Percentiles rank a stretch among this genome's conserved stretches.
Conservation (phyloP, 2,329 filamentous ascomycete genomes). For the Aspergillus transmontanensis region DNA sequence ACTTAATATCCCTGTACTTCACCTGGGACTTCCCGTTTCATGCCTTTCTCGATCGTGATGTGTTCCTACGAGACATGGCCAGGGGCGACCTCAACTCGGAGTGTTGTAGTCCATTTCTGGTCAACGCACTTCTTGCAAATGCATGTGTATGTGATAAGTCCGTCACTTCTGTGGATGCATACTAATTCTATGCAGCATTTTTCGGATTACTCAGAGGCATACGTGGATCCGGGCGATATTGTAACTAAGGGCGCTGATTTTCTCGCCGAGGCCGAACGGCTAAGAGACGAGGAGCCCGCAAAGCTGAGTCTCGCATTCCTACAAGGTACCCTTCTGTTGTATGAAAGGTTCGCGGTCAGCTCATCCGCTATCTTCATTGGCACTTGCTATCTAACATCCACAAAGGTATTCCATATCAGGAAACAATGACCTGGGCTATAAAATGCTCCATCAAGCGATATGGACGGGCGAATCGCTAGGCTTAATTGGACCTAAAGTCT, state of each 20-base stretch:
- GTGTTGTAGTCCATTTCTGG: conserved; percentile 84
- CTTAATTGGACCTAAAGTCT: conserved; percentile 30
- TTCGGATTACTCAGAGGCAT: conserved; percentile 43
- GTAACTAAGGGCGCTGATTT: conserved; percentile 40
- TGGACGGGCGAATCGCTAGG: conserved; percentile 37
- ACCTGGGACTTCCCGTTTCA: conserved; percentile 92
- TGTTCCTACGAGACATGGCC: conserved; percentile 60
- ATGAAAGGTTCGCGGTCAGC: conserved; percentile 31
- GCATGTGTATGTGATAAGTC: conserved; percentile 37
- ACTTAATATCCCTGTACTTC: conserved; percentile 90
- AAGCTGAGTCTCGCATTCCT: conserved; percentile 33
- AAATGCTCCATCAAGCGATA: conserved; percentile 41
- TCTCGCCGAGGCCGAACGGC: conserved; percentile 39
- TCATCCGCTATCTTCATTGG: background rate
- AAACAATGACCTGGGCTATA: conserved; percentile 40
- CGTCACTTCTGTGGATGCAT: background rate
- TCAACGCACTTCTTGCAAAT: conserved; percentile 81
- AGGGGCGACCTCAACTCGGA: conserved; percentile 52
- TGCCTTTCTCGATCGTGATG: conserved; percentile 76
- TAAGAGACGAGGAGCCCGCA: conserved; percentile 24
- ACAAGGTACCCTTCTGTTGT: conserved; percentile 39
- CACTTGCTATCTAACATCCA: background rate
- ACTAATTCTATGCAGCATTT: conserved; percentile 33
- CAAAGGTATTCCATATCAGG: conserved; percentile 40
- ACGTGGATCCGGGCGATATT: conserved; percentile 39